Evolutionary conservation across 1,284 basidiomycete genomes (phyloP), one percentile per base, ranked within the genome.

Genomic region (Cutaneotrichosporon sp.): DNA sequence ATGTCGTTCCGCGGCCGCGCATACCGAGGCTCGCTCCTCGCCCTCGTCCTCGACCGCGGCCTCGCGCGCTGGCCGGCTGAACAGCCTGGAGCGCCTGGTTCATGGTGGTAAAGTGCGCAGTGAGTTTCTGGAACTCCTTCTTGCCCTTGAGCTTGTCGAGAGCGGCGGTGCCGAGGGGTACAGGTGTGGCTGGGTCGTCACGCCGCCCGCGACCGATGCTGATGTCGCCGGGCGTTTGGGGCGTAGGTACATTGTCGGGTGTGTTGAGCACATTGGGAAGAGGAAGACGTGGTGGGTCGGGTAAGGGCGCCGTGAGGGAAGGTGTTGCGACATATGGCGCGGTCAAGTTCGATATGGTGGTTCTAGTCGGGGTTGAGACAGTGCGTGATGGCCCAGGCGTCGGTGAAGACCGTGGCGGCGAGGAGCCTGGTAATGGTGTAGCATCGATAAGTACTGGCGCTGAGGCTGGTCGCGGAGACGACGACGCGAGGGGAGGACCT

Each of bases 101-200:
- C 23, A 68, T 62, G 8, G 23, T 21, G n/a, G 61, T 62, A 38
- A 66, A 64, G 39, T 64, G 59, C 48, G 60, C 63, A 1, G 67
- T 64, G 21, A 70, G 54, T 0, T 59, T 61, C 21, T 63, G 60
- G 38, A 59, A 59, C n/a, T 68, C 64, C 8, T 23, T 23, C 41
- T 59, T 62, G 12, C 52, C 50, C 23, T 61, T 57, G 10, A 62
- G 26, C 13, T 46, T 51, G 4, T 47, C 41, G 13, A 59, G 52
- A 10, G 39, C 41, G 9, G 48, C 52, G 8, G 47, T 61, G 7
- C 64, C 65, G 0, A 71, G 54, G 0, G 62, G 64, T 1, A 68
- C 54, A 9, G 68, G 67, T 1, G 67, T 66, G 0, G 59, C 60
- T 0, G 62, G 59, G 46, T 63, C 56, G 46, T 66, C 65, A 30